Conservation (phyloP, 1,139 yeast species). For the Casaregolazyma lundiana region DNA sequence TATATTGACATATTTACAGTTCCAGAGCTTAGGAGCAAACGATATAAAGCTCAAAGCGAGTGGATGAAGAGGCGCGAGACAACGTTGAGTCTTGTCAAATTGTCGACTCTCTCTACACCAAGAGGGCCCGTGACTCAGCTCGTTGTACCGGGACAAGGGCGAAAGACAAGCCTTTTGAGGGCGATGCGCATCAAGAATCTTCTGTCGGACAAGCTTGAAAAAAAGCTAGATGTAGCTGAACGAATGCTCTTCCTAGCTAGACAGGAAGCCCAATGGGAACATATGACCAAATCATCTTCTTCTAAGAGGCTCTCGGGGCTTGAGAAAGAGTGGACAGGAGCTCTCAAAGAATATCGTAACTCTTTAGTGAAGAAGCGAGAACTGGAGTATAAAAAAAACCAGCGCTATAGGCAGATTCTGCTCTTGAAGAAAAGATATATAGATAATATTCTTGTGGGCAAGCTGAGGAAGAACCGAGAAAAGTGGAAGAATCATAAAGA, state of each 20-base stretch:
- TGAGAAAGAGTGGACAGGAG: slow-evolving; percentile 3
- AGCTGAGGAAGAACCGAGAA: not conserved
- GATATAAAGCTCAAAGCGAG: slow-evolving; percentile 10
- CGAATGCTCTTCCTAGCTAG: slow-evolving; percentile 5
- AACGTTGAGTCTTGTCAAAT: slow-evolving; percentile 11
- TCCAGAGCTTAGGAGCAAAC: slow-evolving; percentile 17
- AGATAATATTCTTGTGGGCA: slow-evolving; percentile 7
- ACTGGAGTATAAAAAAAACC: slow-evolving; percentile 1
- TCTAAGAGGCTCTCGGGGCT: not conserved
- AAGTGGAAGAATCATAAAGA: not conserved
- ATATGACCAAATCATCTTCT: not conserved
- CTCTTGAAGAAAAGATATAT: slow-evolving; percentile 5
- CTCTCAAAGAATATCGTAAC: slow-evolving; percentile 1
- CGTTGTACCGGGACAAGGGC: slow-evolving; percentile 15
- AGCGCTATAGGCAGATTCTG: slow-evolving; percentile 4
- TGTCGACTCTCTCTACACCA: slow-evolving; percentile 15
- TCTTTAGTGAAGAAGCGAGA: not conserved
- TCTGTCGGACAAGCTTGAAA: slow-evolving; percentile 3
- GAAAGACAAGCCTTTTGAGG: slow-evolving; percentile 7
- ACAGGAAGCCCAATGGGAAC: slow-evolving; percentile 11
- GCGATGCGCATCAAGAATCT: slow-evolving; percentile 9
- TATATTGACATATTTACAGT: slow-evolving; percentile 21
- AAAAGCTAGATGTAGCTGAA: slow-evolving; percentile 2
- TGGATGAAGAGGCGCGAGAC: slow-evolving; percentile 13
- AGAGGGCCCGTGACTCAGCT: slow-evolving; percentile 19